These are phyloP conservation scores for Dioscorea dumetorum DNA, from an alignment of 106 monocot genomes.

Conservation along the genomic window DNA sequence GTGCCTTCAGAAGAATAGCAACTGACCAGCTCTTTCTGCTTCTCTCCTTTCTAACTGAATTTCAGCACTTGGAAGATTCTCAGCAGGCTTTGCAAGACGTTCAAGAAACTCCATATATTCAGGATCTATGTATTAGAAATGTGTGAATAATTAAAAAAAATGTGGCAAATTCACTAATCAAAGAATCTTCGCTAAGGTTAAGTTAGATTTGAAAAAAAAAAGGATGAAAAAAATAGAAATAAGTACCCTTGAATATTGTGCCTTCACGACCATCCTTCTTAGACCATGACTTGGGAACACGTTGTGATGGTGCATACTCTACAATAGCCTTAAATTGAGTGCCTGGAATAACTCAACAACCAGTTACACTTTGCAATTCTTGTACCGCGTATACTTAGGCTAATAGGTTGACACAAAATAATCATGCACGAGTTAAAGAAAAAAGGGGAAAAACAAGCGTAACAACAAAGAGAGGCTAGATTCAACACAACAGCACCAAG, in stretches of 20 bases:
- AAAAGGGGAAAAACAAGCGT: no score
- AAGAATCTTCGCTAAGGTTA: no score
- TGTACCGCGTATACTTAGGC: no score
- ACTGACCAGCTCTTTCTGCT: slow-evolving; percentile 67
- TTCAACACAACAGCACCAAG: no score
- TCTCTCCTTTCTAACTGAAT: slow-evolving; percentile 72
- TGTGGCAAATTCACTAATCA: not conserved
- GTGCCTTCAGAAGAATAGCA: not conserved
- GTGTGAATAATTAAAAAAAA: slow-evolving; percentile 4
- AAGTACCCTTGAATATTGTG: slow-evolving; percentile 30
- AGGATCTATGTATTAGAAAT: slow-evolving; percentile 43
- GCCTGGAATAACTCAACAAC: slow-evolving; percentile 16
- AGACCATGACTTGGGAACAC: slow-evolving; percentile 30
- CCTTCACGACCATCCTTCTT: slow-evolving; percentile 83
- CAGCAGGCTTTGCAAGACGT: slow-evolving; percentile 41
- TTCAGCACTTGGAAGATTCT: slow-evolving; percentile 80
- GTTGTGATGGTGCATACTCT: slow-evolving; percentile 75
- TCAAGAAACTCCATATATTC: slow-evolving; percentile 66
- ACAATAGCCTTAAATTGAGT: slow-evolving; percentile 51
- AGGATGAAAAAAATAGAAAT: not conserved
- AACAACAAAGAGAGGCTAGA: no score
- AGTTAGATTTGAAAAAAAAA: no score
- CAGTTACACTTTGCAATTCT: no score
- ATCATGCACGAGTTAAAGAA: no score
- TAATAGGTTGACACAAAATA: no score